Conservation (phyloP, 805 yeast genomes). For the Candida saitoana region DNA sequence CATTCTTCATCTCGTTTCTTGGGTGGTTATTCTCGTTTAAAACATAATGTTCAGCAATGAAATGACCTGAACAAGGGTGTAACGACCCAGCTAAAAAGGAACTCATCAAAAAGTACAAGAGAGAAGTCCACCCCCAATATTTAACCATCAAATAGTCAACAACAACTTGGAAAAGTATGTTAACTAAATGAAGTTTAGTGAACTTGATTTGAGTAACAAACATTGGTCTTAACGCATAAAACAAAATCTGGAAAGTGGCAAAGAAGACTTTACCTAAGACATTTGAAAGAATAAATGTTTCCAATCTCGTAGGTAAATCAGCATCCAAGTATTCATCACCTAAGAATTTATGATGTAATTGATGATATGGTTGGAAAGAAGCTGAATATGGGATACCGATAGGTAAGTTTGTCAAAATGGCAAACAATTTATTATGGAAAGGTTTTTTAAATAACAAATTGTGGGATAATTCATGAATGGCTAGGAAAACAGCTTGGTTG, state of each 20-base stretch:
- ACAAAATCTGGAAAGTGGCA: conserved; percentile 83
- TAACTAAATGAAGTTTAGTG: conserved; percentile 70
- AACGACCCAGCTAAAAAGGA: conserved; percentile 86
- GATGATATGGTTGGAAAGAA: conserved; percentile 84
- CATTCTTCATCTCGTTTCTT: conserved; percentile 13
- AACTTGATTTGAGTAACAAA: conserved; percentile 71
- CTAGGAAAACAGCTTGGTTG: conserved; percentile 77
- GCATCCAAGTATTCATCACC: conserved; percentile 85
- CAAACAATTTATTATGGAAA: conserved; percentile 67
- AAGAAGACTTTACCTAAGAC: conserved; percentile 86
- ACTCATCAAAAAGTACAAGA: conserved; percentile 65
- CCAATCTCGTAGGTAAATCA: conserved; percentile 78
- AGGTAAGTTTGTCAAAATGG: conserved; percentile 76
- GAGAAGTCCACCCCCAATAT: conserved; percentile 60
- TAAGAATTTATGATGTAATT: conserved; percentile 82
- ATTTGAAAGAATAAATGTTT: conserved; percentile 69
- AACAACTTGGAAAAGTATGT: conserved; percentile 55
- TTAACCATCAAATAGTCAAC: conserved; percentile 58
- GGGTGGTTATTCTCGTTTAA: conserved; percentile 52
- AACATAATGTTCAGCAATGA: conserved; percentile 90
- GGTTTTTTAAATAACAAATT: conserved; percentile 81
- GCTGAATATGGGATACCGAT: conserved; percentile 91
- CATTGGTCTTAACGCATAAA: conserved; percentile 89
- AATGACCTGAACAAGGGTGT: conserved; percentile 94
- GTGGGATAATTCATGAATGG: conserved; percentile 86